A percentile compares a stretch with the other conserved stretches of the same genome.
These are phyloP conservation scores for Lactifluus piperatus DNA, from an alignment of 768 basidiomycete genomes.

Conservation along the genomic window DNA sequence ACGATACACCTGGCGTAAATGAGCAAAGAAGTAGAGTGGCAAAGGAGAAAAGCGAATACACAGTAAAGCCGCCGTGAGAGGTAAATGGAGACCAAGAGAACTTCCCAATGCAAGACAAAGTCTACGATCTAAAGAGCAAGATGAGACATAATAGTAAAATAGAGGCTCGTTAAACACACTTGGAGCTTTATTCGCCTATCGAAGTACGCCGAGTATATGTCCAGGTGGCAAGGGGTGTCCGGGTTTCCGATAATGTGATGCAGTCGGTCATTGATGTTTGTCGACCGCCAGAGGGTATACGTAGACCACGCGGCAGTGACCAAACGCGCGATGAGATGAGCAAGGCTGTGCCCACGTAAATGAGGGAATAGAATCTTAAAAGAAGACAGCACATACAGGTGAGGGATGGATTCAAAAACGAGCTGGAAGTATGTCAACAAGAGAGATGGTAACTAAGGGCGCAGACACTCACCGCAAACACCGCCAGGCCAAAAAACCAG, in stretches of 20 bases:
- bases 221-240: conserved; percentile 40
- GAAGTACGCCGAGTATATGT: conserved; percentile 42
- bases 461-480: conserved; percentile 16
- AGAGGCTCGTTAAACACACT: conserved; percentile 25
- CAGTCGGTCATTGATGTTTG: conserved; percentile 29
- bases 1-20: conserved; percentile 33
- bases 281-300: conserved; percentile 43
- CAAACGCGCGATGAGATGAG: conserved; percentile 39
- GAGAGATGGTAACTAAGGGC: background rate
- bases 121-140: conserved; percentile 36
- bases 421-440: conserved; percentile 25
- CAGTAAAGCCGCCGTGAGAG: conserved; percentile 40
- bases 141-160: background rate
- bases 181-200: conserved; percentile 33
- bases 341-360: conserved; percentile 30
- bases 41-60: conserved; percentile 22
- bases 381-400: conserved; percentile 32
- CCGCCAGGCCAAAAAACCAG: conserved; percentile 19
- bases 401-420: conserved; percentile 44
- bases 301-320: conserved; percentile 42
- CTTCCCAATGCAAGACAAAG: conserved; percentile 37
- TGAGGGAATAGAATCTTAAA: background rate
- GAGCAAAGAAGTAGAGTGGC: background rate
- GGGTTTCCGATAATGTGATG: conserved; percentile 30
- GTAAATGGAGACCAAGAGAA: conserved; percentile 33